A percentile compares a stretch with the other conserved stretches of the same genome.
phyloP scores from a whole-genome alignment of 176 grass and related monocot genomes.

The Typha latifolia region DNA sequence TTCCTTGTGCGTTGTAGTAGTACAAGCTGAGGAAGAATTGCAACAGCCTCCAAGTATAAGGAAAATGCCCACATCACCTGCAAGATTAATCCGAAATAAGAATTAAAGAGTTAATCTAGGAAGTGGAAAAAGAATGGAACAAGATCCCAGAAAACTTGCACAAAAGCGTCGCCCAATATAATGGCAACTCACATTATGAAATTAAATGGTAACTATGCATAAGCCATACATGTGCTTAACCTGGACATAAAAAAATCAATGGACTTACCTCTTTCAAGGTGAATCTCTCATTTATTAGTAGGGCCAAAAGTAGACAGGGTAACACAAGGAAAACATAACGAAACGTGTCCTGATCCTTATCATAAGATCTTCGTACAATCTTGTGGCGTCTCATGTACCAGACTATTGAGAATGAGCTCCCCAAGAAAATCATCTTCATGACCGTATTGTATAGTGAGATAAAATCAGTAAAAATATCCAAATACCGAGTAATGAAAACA shows the following conservation, averaged over 20 bases:
- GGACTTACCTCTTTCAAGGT: constrained; percentile 67
- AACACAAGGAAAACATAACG: constrained; percentile 62
- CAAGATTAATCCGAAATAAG: neutral
- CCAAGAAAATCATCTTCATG: constrained; percentile 95
- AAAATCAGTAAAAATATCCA: constrained; percentile 77
- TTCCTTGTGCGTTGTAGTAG: constrained; percentile 84
- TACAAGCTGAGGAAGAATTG: constrained; percentile 93
- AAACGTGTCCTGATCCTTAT: constrained; percentile 89
- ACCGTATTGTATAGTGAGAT: constrained; percentile 72
- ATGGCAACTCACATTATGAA: neutral
- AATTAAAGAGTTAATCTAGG: neutral
- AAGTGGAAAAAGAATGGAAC: neutral
- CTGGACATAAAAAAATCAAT: neutral
- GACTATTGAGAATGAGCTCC: constrained; percentile 85
- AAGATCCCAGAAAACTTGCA: neutral
- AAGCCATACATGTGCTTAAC: neutral
- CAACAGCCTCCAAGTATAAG: constrained; percentile 87
- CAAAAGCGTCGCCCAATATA: too few species aligned
- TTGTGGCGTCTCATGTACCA: constrained; percentile 93
- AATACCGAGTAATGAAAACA: constrained; percentile 79
- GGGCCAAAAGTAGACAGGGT: constrained; percentile 62
- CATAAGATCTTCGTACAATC: constrained; percentile 82
- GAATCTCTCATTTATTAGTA: constrained; percentile 79
- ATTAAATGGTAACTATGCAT: constrained; percentile 5
- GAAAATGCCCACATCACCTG: constrained; percentile 98